phyloP scores from a whole-genome alignment of 768 basidiomycete species.

The Phanerodontia chrysosporium region DNA sequence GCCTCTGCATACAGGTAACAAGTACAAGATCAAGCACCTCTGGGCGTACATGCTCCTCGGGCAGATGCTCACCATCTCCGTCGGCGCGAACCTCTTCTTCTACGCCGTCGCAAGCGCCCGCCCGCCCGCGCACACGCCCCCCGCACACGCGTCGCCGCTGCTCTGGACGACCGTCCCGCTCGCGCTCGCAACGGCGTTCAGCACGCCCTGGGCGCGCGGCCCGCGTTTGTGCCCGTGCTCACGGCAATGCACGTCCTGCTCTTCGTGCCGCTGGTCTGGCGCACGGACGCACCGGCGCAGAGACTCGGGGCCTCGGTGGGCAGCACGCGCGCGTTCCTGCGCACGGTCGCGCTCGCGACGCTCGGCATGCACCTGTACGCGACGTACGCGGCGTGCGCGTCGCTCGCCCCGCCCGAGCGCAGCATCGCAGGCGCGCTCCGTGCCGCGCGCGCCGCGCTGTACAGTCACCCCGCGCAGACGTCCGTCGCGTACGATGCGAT shows the following conservation, averaged over 20 bases:
- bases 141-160: constrained; percentile 13
- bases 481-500: constrained; percentile 64
- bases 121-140: neutral
- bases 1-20: constrained; percentile 35
- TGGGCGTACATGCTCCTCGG: constrained; percentile 75
- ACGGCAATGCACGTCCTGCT: constrained; percentile 57
- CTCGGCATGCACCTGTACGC: constrained; percentile 34
- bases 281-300: neutral
- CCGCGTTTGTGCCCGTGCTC: constrained; percentile 54
- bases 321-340: constrained; percentile 31
- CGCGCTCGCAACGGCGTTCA: constrained; percentile 40
- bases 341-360: constrained; percentile 29
- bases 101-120: constrained; percentile 35
- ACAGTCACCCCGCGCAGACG: constrained; percentile 56
- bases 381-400: constrained; percentile 22
- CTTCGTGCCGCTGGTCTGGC: constrained; percentile 40
- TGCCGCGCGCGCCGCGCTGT: constrained; percentile 32
- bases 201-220: constrained; percentile 39
- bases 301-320: constrained; percentile 19
- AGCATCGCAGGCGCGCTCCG: constrained; percentile 21
- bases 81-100: constrained; percentile 62
- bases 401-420: constrained; percentile 15
- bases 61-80: constrained; percentile 66
- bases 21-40: constrained; percentile 39
- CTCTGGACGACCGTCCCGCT: constrained; percentile 42